phyloP scores from a whole-genome alignment of 805 yeast genomes.

The Kodamaea leandrae region DNA sequence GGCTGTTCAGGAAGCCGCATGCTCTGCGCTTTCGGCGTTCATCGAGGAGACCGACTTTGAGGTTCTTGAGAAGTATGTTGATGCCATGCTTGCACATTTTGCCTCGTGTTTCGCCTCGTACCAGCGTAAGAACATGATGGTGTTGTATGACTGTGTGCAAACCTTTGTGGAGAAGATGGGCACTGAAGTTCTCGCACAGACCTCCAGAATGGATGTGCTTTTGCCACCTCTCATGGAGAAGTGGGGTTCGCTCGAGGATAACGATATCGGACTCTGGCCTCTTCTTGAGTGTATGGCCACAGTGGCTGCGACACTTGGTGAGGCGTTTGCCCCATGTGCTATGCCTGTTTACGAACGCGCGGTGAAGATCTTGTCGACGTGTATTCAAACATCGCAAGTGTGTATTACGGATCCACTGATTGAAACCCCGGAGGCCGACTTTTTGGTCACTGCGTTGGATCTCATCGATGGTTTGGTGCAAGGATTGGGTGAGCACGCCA shows the following conservation, averaged over 20 bases:
- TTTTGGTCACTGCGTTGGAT: constrained; percentile 84
- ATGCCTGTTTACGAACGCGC: constrained; percentile 82
- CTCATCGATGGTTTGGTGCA: constrained; percentile 90
- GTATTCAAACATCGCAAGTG: constrained; percentile 64
- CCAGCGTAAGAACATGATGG: constrained; percentile 76
- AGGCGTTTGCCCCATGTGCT: constrained; percentile 84
- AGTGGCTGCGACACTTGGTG: constrained; percentile 84
- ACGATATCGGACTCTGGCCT: constrained; percentile 87
- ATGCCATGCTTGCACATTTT: constrained; percentile 67
- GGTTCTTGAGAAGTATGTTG: constrained; percentile 60
- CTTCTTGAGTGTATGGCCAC: constrained; percentile 89
- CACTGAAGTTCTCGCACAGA: constrained; percentile 38
- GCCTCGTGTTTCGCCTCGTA: constrained; percentile 71
- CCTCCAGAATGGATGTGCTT: constrained; percentile 51
- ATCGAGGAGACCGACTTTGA: constrained; percentile 71
- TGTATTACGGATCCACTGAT: constrained; percentile 63
- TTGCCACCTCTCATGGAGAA: constrained; percentile 79
- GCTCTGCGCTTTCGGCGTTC: constrained; percentile 79
- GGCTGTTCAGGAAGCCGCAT: constrained; percentile 94
- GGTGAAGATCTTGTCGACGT: constrained; percentile 60
- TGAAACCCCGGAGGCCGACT: constrained; percentile 84
- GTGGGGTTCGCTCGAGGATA: constrained; percentile 75
- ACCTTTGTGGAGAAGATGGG: constrained; percentile 81
- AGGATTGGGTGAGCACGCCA: constrained; percentile 69
- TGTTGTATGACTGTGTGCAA: constrained; percentile 87